phyloP scores from a whole-genome alignment of 805 yeast genomes.

The Diddensiella santjacobensis region DNA sequence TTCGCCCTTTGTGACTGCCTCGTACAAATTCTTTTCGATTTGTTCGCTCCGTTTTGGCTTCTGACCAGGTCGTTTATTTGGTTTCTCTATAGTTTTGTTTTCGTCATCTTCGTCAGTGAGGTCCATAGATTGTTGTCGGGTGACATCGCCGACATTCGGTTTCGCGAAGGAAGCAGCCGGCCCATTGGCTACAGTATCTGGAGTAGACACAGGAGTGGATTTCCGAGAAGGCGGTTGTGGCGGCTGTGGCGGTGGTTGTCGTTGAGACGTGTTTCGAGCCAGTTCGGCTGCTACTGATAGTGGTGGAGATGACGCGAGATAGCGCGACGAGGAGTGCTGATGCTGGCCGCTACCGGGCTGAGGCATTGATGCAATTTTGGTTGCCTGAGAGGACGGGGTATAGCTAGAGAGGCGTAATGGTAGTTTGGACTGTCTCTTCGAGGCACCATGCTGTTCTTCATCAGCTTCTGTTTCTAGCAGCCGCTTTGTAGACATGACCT shows the following conservation, averaged over 20 bases:
- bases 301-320: constrained; percentile 16
- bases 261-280: background rate
- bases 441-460: background rate
- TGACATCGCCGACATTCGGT: background rate
- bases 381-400: too few species aligned
- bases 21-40: constrained; percentile 10
- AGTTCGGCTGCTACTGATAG: constrained; percentile 4
- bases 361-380: too few species aligned
- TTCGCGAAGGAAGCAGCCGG: background rate
- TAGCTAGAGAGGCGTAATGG: background rate
- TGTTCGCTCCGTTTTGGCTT: background rate
- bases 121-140: constrained; percentile 4
- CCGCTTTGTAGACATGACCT: background rate
- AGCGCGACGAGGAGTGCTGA: background rate
- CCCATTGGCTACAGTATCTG: background rate
- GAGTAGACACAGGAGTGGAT: background rate
- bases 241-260: too few species aligned
- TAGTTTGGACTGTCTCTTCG: background rate
- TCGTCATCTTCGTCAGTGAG: background rate
- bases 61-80: background rate
- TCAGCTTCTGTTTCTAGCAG: background rate
- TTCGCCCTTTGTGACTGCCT: constrained; percentile 24
- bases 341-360: too few species aligned
- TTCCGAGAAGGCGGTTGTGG: background rate
- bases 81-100: background rate